Percentiles rank a stretch among this genome's conserved stretches.
Evolutionary conservation across 768 basidiomycete genomes (phyloP).

Genomic region (Mrakia blollopis): DNA sequence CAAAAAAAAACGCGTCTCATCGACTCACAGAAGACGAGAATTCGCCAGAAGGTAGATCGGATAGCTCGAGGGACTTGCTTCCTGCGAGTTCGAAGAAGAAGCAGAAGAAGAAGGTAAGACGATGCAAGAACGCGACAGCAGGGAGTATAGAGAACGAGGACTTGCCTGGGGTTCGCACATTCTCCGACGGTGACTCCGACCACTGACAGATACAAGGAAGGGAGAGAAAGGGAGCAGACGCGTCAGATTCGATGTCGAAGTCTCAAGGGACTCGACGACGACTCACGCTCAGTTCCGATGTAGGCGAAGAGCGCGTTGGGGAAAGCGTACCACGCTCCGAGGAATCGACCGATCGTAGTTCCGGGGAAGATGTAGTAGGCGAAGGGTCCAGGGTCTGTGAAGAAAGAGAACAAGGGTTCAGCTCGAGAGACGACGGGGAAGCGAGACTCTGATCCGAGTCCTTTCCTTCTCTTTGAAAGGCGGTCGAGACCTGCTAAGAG

Average conservation of each 20-base stretch:
- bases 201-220: not conserved
- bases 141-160: no score
- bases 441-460: no score
- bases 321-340: constrained; percentile 58
- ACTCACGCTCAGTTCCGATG: constrained; percentile 25
- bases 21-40: constrained; percentile 55
- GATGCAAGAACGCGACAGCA: no score
- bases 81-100: no score
- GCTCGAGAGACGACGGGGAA: not conserved
- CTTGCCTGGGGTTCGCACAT: constrained; percentile 82
- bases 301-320: constrained; percentile 43
- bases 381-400: constrained; percentile 73
- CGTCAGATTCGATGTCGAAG: not conserved
- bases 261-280: not conserved
- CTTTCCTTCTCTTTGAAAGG: no score
- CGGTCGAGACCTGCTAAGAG: no score
- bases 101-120: no score
- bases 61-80: constrained; percentile 64
- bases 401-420: not conserved
- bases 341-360: constrained; percentile 70
- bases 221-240: not conserved
- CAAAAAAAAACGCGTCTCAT: no score
- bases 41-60: constrained; percentile 52
- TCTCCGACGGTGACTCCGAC: constrained; percentile 36
- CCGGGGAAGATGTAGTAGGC: constrained; percentile 57